These are phyloP conservation scores for Saturnispora silvae DNA, from an alignment of 805 yeast species.

Conservation along the genomic window DNA sequence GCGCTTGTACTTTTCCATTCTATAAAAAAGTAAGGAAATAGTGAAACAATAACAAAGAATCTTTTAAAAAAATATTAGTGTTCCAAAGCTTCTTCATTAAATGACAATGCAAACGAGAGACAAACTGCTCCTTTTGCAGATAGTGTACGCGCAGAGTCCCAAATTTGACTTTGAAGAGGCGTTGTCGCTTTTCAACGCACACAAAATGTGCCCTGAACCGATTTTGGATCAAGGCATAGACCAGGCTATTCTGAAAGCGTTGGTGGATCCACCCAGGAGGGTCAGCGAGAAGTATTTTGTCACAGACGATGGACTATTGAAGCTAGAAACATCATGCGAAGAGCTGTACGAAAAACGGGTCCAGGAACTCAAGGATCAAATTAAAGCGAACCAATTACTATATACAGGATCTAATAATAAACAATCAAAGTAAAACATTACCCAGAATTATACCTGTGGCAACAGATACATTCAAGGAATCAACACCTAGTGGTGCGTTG, in stretches of 20 bases:
- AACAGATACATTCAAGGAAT: conserved; percentile 82
- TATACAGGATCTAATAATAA: not conserved
- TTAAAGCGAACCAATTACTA: not conserved
- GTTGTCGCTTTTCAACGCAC: not conserved
- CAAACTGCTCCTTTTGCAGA: conserved; percentile 1
- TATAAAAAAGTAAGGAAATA: not conserved
- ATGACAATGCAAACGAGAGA: conserved; percentile 1
- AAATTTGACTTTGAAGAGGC: conserved; percentile 2
- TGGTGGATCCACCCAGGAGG: conserved; percentile 3
- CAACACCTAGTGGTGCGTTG: conserved; percentile 34
- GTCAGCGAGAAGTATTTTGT: conserved; percentile 1
- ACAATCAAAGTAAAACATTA: conserved; percentile 1
- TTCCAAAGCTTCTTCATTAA: not conserved
- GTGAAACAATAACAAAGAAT: not conserved
- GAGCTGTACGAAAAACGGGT: conserved; percentile 1
- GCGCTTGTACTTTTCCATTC: conserved; percentile 6
- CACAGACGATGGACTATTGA: not conserved
- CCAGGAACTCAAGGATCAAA: conserved; percentile 1
- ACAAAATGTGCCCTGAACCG: not conserved
- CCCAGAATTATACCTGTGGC: conserved; percentile 59
- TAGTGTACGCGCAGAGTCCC: conserved; percentile 5
- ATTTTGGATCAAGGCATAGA: not conserved
- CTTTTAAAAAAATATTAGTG: not conserved
- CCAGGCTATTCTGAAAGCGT: not conserved
- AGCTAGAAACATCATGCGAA: conserved; percentile 3